A percentile compares a stretch with the other conserved stretches of the same genome.
phyloP scores from a whole-genome alignment of 2,329 filamentous ascomycete species.

The Colletotrichum orchidophilum region DNA sequence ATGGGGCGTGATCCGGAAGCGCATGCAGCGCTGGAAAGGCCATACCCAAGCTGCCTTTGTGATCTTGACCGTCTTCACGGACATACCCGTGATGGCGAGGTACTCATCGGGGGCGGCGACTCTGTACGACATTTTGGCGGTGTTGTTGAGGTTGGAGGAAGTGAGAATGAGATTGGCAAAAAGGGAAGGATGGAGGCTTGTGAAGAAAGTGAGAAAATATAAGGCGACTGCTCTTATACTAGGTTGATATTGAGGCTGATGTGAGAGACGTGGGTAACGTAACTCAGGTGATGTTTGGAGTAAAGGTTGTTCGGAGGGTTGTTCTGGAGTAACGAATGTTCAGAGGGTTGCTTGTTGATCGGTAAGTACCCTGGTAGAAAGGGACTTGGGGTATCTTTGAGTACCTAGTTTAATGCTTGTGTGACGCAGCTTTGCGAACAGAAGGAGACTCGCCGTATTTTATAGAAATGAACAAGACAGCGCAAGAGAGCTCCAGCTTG shows the following conservation, averaged over 20 bases:
- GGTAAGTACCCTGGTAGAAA: too few relatives aligned
- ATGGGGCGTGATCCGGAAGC: constrained; percentile 74
- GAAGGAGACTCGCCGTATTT: neutral
- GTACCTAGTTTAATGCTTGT: neutral
- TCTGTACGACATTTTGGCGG: constrained; percentile 66
- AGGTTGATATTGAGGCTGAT: neutral
- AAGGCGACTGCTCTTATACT: neutral
- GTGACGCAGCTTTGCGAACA: neutral
- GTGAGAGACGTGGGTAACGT: neutral
- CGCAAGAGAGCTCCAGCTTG: neutral
- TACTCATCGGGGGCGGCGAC: constrained; percentile 83
- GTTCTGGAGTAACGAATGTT: neutral
- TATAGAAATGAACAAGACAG: neutral
- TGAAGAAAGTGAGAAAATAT: neutral
- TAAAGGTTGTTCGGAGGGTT: neutral
- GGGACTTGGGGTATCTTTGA: neutral
- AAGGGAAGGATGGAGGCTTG: neutral
- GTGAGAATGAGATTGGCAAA: neutral
- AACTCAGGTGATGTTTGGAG: neutral
- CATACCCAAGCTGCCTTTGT: constrained; percentile 79
- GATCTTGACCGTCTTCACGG: constrained; percentile 78
- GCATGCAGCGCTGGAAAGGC: constrained; percentile 74
- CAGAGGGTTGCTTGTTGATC: too few relatives aligned
- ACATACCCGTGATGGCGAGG: constrained; percentile 86
- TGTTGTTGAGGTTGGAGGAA: constrained; percentile 39